A percentile compares a stretch with the other conserved stretches of the same genome.
phyloP scores from a whole-genome alignment of 2,329 filamentous ascomycete species.

The Hymenoscyphus fraxineus region DNA sequence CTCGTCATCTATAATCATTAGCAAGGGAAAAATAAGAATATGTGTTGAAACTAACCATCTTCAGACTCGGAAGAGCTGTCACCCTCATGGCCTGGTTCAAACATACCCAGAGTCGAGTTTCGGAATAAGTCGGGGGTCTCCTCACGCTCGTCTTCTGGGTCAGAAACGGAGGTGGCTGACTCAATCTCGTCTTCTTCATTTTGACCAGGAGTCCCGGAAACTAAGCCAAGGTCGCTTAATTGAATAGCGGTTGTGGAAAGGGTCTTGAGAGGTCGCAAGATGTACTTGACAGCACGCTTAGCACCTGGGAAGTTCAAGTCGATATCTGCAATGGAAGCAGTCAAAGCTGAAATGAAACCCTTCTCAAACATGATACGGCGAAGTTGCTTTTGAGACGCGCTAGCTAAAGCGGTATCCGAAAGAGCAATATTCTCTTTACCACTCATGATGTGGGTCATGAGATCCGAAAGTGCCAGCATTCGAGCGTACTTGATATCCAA shows the following conservation, averaged over 20 bases:
- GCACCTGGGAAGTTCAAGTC: conserved; percentile 92
- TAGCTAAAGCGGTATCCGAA: conserved; percentile 35
- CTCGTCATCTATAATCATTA: conserved; percentile 62
- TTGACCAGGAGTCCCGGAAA: conserved; percentile 62
- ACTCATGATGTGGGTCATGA: conserved; percentile 89
- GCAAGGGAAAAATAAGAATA: neutral
- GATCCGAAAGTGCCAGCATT: conserved; percentile 80
- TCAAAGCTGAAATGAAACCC: conserved; percentile 84
- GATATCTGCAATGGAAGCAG: conserved; percentile 88
- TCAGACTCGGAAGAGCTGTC: conserved; percentile 70
- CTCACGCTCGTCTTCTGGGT: conserved; percentile 79
- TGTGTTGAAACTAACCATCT: conserved; percentile 45
- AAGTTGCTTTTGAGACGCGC: conserved; percentile 73
- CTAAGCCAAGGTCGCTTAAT: conserved; percentile 67
- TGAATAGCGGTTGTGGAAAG: conserved; percentile 83
- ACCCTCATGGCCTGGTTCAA: conserved; percentile 77
- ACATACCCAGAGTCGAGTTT: conserved; percentile 91
- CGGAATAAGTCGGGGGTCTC: conserved; percentile 97
- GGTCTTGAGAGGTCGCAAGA: conserved; percentile 81
- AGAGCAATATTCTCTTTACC: conserved; percentile 65
- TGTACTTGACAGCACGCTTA: conserved; percentile 94
- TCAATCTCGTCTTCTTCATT: conserved; percentile 83
- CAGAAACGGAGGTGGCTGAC: conserved; percentile 83
- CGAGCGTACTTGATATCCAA: conserved; percentile 84
- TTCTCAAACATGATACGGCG: conserved; percentile 98